Evolutionary conservation across 352 stramenopile genomes (phyloP).

Genomic region (Phytophthora capsici): DNA sequence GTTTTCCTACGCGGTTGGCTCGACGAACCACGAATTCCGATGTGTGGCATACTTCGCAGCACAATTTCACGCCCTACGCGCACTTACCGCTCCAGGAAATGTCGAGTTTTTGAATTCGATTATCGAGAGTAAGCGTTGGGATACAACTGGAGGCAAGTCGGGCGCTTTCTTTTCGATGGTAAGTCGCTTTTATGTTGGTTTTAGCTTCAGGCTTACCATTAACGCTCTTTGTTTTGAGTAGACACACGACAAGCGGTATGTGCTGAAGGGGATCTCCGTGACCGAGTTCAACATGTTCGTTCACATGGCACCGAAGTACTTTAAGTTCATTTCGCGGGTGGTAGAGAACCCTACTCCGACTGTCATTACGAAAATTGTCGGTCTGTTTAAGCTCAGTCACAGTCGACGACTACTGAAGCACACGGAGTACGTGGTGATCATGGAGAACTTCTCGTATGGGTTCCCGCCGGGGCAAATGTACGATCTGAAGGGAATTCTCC

Average conservation of each 20-base stretch:
- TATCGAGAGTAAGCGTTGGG: conserved; percentile 75
- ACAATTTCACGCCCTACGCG: conserved; percentile 83
- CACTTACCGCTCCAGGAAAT: conserved; percentile 71
- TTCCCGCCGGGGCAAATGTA: conserved; percentile 84
- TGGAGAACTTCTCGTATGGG: conserved; percentile 88
- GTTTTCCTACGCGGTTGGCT: conserved; percentile 63
- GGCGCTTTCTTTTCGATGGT: conserved; percentile 89
- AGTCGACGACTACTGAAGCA: conserved; percentile 69
- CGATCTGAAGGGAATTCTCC: conserved; percentile 86
- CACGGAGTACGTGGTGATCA: conserved; percentile 85
- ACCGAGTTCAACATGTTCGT: conserved; percentile 92
- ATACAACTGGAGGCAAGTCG: conserved; percentile 84
- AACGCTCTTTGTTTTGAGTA: conserved; percentile 32
- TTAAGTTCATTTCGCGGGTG: conserved; percentile 83
- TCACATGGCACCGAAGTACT: conserved; percentile 89
- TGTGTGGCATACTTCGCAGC: conserved; percentile 84
- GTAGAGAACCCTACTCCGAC: conserved; percentile 63
- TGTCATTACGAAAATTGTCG: conserved; percentile 88
- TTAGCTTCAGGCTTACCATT: not conserved
- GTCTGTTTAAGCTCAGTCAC: conserved; percentile 81
- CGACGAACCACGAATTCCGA: conserved; percentile 62
- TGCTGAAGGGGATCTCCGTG: conserved; percentile 87
- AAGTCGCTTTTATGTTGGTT: conserved; percentile 10
- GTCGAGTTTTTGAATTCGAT: conserved; percentile 85
- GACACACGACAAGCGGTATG: conserved; percentile 85